phyloP scores from a whole-genome alignment of 108 stramenopile genomes.

The Pinguiococcus pyrenoidosus region DNA sequence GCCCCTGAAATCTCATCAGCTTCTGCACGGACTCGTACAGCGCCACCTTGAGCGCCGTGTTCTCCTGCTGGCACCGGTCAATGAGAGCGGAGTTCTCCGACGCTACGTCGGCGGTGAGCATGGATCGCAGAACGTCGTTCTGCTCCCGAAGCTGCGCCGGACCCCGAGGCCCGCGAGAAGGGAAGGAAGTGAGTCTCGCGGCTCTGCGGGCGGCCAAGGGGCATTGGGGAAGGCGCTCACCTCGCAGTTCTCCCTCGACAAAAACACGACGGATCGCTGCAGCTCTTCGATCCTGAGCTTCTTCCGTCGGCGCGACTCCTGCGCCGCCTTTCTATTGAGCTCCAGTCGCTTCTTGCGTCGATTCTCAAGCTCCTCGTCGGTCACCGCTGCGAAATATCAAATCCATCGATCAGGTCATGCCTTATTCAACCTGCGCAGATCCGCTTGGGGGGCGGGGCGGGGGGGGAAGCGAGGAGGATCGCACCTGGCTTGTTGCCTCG shows the following conservation, averaged over 20 bases:
- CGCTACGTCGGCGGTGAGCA: neutral
- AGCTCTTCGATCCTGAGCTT: slow-evolving; percentile 69
- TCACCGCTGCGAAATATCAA: no score
- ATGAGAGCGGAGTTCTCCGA: neutral
- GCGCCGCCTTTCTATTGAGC: slow-evolving; percentile 68
- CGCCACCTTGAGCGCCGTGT: neutral
- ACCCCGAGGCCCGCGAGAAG: no score
- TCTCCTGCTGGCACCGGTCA: neutral
- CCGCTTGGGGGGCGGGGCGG: no score
- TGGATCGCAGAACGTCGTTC: slow-evolving; percentile 45
- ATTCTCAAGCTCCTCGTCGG: no score
- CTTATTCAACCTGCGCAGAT: no score
- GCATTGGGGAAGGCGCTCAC: slow-evolving; percentile 6
- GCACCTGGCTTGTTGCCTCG: no score
- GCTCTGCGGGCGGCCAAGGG: no score
- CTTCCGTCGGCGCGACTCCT: slow-evolving; percentile 59
- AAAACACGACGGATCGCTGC: slow-evolving; percentile 62
- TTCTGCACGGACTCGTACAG: neutral
- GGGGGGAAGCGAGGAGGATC: no score
- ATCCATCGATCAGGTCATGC: no score
- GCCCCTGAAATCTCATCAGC: no score
- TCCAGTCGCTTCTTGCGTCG: slow-evolving; percentile 52
- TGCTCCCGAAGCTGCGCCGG: slow-evolving; percentile 62
- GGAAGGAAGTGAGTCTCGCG: no score
- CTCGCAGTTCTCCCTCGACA: slow-evolving; percentile 48